These are phyloP conservation scores for Lasiosphaeria ovina DNA, from an alignment of 495 filamentous ascomycete species.

Conservation along the genomic window DNA sequence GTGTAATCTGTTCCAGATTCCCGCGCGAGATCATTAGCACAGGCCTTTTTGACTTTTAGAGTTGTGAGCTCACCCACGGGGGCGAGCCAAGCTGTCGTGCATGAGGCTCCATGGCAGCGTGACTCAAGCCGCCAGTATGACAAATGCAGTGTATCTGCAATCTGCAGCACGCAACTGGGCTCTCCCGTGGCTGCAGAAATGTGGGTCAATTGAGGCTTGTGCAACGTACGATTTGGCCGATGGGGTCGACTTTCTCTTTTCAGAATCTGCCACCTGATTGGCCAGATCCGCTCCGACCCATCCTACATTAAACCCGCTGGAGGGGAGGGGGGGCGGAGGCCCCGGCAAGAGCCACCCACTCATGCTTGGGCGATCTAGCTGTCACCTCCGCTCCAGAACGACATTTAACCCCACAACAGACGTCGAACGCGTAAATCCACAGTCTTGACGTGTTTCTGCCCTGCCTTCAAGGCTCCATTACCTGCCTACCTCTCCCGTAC, in stretches of 20 bases:
- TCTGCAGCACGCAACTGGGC: background rate
- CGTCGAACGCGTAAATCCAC: no score
- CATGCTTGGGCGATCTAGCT: no score
- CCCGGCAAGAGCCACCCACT: no score
- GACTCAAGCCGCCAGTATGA: constrained; percentile 1
- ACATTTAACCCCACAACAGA: no score
- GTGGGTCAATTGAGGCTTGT: background rate
- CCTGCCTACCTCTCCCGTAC: no score
- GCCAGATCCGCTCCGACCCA: background rate
- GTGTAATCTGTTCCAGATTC: no score
- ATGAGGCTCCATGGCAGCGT: background rate
- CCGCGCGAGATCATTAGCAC: background rate
- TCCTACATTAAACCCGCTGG: background rate
- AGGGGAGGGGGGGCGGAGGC: no score
- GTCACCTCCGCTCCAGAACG: no score
- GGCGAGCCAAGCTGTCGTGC: background rate
- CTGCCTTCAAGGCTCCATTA: no score
- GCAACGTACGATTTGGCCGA: background rate
- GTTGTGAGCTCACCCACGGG: background rate
- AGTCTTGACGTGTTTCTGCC: no score
- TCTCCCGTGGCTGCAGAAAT: background rate
- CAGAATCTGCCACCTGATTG: background rate
- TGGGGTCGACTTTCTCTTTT: background rate
- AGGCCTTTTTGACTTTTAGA: constrained; percentile 2
- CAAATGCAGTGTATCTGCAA: background rate